Base-by-base conservation (phyloP, 306 rosid genomes). In the Phaseolus lunatus region DNA sequence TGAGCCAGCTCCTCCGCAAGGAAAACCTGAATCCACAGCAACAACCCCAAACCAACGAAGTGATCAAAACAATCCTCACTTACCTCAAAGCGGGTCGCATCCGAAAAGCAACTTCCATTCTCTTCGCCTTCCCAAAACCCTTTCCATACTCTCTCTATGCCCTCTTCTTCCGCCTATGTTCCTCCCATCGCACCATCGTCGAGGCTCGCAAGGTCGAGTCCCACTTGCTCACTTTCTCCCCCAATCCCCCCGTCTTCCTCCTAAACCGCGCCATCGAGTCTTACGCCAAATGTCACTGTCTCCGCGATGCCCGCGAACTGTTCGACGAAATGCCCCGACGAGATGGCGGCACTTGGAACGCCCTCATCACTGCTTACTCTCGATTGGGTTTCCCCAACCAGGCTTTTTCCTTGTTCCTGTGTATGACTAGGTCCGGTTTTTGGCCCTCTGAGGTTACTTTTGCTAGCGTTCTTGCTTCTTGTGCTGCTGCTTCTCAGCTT, bases 261-360 rank as follows among this genome's bases (percentile, higher is more conserved):
- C 76, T 88, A 62, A 92, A 92, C 72, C 90, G 93, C 18, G 93
- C 86, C 22, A 87, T 90, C 7, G 97, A 92, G 11, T 12, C 95
- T 0, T 92, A 87, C 5, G 90, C 85, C 0, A 87, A 80, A 88
- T 92, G 93, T 29, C 84, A 88, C 23, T 90, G 57, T 53, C 61
- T 92, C n/a, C 86, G 64, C 2, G 93, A 92, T 48, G 93, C 95
- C 0, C 20, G 84, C 29, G 90, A 85, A 79, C 58, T 92, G 84
- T 90, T 92, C 77, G 92, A 92, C 47, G 92, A 92, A 90, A 92
- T 92, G 97, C 93, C 90, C 37, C 77, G 72, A 0, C 74, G 86
- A 84, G 91, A 92, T 39, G 93, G 90, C 0, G 97, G 92, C 1
- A 81, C 97, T 2, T 92, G 92, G 95, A 92, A 92, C 71, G 86